Evolutionary conservation across 257 asterid genomes (phyloP), one percentile per base, ranked within the genome.

Genomic region (Fraxinus pennsylvanica): DNA sequence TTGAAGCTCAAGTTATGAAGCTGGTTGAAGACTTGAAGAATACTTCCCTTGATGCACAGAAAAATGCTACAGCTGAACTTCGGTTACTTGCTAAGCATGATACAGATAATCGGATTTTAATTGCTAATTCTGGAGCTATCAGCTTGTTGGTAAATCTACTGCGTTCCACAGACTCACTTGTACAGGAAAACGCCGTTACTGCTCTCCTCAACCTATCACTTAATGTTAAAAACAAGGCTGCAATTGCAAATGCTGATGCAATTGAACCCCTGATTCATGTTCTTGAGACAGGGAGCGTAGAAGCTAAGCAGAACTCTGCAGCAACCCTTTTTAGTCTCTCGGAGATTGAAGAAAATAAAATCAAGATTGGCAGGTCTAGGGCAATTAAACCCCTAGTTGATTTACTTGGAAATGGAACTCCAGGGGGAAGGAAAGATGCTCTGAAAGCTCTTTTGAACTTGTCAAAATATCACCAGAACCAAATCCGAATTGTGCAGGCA

Each of bases 251-350:
- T 80, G 92, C 95, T 7, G 86, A 83, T 15, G 98, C 97, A 27
- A 93, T 93, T 35, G 91, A 87, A 73, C 97, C 97, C 75, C 85
- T 93, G 78, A 93, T 93, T 86, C 85, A 93, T 73, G 97, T 92
- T 76, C 94, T 93, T 36, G 85, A 89, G 83, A 87, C 94, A 14
- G 98, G 98, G 45, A 91, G 86, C 32, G 84, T 92, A 1, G 97
- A 93, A 76, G 98, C 98, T 17, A 93, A 86, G 86, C 97, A 91
- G 79, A 93, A 92, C 83, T 82, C 97, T 45, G 97, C 97, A 72
- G 97, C 97, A 5, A 91, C 97, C 14, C 94, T 92, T 81, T 93
- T 86, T 81, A 93, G 96, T 87, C 95, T 93, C 78, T 92, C 98
- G 4, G 97, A 86, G 78, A 86, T 88, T 65, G 95, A 88, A 81